These are phyloP conservation scores for Alternaria sp. DNA, from an alignment of 2,329 filamentous ascomycete species.

Conservation along the genomic window DNA sequence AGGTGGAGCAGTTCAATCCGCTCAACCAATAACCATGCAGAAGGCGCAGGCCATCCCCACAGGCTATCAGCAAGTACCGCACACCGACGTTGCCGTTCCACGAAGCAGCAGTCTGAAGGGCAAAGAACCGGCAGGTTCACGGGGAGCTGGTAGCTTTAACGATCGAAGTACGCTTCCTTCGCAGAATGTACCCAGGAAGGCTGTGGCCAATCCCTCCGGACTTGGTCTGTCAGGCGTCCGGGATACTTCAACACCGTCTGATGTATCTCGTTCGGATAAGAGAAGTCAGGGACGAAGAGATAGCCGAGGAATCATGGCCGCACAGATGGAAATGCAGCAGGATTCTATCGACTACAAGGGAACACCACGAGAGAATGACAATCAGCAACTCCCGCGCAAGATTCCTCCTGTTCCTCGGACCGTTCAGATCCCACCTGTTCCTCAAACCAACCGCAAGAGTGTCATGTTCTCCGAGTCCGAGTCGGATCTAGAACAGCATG, in stretches of 20 bases:
- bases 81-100: slow-evolving; percentile 27
- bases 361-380: slow-evolving; percentile 44
- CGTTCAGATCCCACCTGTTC: slow-evolving; percentile 29
- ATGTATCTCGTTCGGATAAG: slow-evolving; percentile 48
- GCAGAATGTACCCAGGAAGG: slow-evolving; percentile 36
- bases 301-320: slow-evolving; percentile 47
- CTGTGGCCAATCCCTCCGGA: slow-evolving; percentile 35
- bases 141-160: slow-evolving; percentile 43
- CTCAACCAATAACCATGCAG: slow-evolving; percentile 31
- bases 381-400: slow-evolving; percentile 37
- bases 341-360: slow-evolving; percentile 49
- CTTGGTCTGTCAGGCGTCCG: slow-evolving; percentile 46
- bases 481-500: slow-evolving; percentile 31
- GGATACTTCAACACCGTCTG: slow-evolving; percentile 35
- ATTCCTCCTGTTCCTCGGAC: slow-evolving; percentile 21
- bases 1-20: slow-evolving; percentile 27
- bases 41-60: slow-evolving; percentile 29
- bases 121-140: slow-evolving; percentile 41
- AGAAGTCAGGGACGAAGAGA: slow-evolving; percentile 37
- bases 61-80: slow-evolving; percentile 23
- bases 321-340: slow-evolving; percentile 51
- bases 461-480: slow-evolving; percentile 52
- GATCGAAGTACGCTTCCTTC: slow-evolving; percentile 36
- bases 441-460: slow-evolving; percentile 49
- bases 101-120: slow-evolving; percentile 41